Base-by-base conservation (phyloP, 257 asterid species). In the Solanum sejunctum region DNA sequence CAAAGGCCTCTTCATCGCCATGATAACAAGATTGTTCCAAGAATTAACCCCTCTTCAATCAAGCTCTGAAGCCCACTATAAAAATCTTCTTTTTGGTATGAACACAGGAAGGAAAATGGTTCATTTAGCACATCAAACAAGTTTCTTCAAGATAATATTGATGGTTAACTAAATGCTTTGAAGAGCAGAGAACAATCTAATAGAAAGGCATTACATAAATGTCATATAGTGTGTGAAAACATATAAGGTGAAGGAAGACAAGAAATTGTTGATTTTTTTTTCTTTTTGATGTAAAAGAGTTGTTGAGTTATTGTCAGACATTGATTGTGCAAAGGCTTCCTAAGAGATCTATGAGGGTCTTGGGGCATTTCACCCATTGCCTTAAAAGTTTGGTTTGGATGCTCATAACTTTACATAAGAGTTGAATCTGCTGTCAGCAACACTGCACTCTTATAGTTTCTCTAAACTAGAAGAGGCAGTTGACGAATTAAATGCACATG, bases 1-100 rank as follows among this genome's bases (percentile, higher is more conserved):
- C 15, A 91, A n/a, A 51, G 88, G 23, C 85, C 88, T 93, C 92
- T 83, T 92, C 69, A 88, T 89, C 66, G 94, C 91, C 98, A 90
- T 93, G 18, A n/a, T 72, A 20, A 45, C 3, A 64, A 18, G 63
- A 56, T 56, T 8, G 11, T 58, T 26, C 17, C 15, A 10, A 6
- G 26, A 70, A 70, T 10, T 70, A 43, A 28, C 54, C 28, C 43
- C n/a, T 32, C 45, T 66, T 64, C 72, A 64, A 26, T 63, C 69
- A 61, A 61, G 39, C 69, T 56, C 61, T 16, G 17, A 17, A 10
- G 3, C 60, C 36, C 36, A 32, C 36, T 32, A 32, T 28, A 28
- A 3, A 32, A 32, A 32, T 32, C 36, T 32, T 3, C 36, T 32
- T 32, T 32, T 32, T 32, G 36, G 36, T 32, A 32, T 32, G 36